phyloP scores from a whole-genome alignment of 352 stramenopile genomes.

The Aphanomyces euteiches region DNA sequence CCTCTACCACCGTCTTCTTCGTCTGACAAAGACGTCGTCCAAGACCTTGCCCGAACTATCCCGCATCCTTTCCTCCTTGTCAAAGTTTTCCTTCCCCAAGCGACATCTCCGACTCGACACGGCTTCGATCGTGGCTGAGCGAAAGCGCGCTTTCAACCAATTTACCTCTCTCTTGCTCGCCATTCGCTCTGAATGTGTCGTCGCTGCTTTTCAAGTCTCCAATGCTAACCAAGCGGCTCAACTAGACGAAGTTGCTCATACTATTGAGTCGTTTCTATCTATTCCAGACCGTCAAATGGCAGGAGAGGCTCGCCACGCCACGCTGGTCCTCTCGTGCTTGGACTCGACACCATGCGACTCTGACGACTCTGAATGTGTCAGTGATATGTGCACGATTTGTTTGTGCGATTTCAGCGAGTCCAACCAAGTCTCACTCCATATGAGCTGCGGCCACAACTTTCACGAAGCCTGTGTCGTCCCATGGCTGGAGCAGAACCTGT shows the following conservation, averaged over 20 bases:
- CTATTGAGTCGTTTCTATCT: slow-evolving; percentile 49
- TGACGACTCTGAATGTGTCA: slow-evolving; percentile 71
- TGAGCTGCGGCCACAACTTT: slow-evolving; percentile 66
- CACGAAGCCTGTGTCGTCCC: slow-evolving; percentile 76
- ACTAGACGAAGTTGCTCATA: slow-evolving; percentile 74
- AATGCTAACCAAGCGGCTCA: background rate
- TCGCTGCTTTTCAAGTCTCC: background rate
- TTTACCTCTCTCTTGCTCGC: slow-evolving; percentile 68
- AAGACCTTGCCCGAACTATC: slow-evolving; percentile 38
- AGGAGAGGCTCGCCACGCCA: slow-evolving; percentile 41
- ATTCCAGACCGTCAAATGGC: slow-evolving; percentile 75
- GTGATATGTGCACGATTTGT: slow-evolving; percentile 78
- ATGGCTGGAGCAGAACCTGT: slow-evolving; percentile 69
- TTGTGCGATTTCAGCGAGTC: slow-evolving; percentile 65
- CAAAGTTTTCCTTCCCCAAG: slow-evolving; percentile 66
- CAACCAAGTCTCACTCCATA: slow-evolving; percentile 56
- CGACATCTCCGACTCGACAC: slow-evolving; percentile 72
- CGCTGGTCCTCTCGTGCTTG: too few species aligned
- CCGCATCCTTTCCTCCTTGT: slow-evolving; percentile 53
- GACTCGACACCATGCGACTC: slow-evolving; percentile 44
- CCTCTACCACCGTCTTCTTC: slow-evolving; percentile 65
- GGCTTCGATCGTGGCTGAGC: slow-evolving; percentile 51
- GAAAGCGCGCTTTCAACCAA: slow-evolving; percentile 62
- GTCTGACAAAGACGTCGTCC: slow-evolving; percentile 46
- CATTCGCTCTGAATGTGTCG: slow-evolving; percentile 8